Evolutionary conservation across 2,329 filamentous ascomycete species (phyloP).

Genomic region (Fusarium beomiforme): DNA sequence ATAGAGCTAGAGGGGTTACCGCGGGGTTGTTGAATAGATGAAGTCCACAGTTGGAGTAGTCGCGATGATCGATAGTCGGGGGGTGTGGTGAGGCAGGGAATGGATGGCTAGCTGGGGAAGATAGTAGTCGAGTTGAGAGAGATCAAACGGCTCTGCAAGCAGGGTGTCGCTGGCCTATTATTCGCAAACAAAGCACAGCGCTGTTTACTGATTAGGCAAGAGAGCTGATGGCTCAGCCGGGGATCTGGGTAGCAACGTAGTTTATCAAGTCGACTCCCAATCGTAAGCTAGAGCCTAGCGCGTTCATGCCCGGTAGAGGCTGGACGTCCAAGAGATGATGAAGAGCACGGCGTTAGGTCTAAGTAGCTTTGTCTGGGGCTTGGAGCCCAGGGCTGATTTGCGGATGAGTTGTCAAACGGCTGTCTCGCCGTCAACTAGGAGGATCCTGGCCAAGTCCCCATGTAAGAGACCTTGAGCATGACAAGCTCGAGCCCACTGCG

Average conservation of each 20-base stretch:
- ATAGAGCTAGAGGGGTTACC: constrained; percentile 40
- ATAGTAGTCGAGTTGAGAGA: constrained; percentile 41
- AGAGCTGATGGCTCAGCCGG: constrained; percentile 45
- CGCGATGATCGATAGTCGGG: constrained; percentile 41
- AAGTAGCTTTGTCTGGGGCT: constrained; percentile 44
- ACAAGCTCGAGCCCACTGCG: constrained; percentile 54
- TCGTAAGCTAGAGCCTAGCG: constrained; percentile 44
- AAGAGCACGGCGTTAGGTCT: constrained; percentile 44
- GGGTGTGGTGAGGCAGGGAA: constrained; percentile 41
- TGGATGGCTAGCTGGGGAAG: constrained; percentile 39
- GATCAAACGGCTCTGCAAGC: constrained; percentile 36
- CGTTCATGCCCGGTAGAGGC: constrained; percentile 44
- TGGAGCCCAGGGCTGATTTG: constrained; percentile 46
- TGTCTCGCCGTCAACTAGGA: constrained; percentile 53
- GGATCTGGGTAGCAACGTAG: constrained; percentile 43
- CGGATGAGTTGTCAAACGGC: constrained; percentile 50
- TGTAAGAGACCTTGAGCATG: constrained; percentile 51
- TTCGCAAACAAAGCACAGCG: constrained; percentile 40
- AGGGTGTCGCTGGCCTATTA: constrained; percentile 44
- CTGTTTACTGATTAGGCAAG: constrained; percentile 43
- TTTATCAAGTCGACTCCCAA: constrained; percentile 45
- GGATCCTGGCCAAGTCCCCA: constrained; percentile 51
- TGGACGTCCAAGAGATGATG: constrained; percentile 43
- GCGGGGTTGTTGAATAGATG: constrained; percentile 38
- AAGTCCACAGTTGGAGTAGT: constrained; percentile 40